Base-by-base conservation (phyloP, 148 eudicot species). In the Amaranthus cruentus region DNA sequence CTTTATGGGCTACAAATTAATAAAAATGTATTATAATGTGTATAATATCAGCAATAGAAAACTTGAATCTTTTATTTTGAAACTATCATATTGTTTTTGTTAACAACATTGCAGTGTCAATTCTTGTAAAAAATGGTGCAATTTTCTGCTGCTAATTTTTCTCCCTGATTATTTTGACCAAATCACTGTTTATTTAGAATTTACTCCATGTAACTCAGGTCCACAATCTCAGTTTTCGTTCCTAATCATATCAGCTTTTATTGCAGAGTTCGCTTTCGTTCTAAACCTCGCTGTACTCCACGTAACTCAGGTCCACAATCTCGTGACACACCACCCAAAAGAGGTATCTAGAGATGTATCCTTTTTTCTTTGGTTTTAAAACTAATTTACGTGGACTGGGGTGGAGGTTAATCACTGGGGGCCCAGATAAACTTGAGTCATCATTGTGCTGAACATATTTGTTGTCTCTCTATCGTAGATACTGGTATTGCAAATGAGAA, bases 401-500 rank as follows among this genome's bases (percentile, higher is more conserved):
- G 47, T 12, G 68, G 68, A 55, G 58, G 67, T 11, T 70, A 63
- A 64, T 62, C 8, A 58, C 70, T 62, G 72, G 56, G 61, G 42
- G 58, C 66, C 67, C 76, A 72, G 59, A 54, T 50, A 68, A 60
- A 64, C 64, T 66, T 55, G 65, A 75, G 18, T 43, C n/a, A 38
- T 60, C 44, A 13, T 13, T 67, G 70, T 67, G 76, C 75, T 48
- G 9, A 75, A 56, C 54, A 72, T 52, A 10, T 81, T 70, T 38
- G 61, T 48, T 51, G 58, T 79, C 46, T 49, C 51, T 75, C 60
- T 61, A 59, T 80, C 65, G 12, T 76, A 95, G 98, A 95, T 80
- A 95, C 98, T 75, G 98, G 98, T 75, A 95, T 95, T 77, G 97
- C 98, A 71, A 95, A 90, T 77, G 98, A 95, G 87, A 88, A 91